phyloP scores from a whole-genome alignment of 768 basidiomycete species.

The Boletus subcaerulescens region DNA sequence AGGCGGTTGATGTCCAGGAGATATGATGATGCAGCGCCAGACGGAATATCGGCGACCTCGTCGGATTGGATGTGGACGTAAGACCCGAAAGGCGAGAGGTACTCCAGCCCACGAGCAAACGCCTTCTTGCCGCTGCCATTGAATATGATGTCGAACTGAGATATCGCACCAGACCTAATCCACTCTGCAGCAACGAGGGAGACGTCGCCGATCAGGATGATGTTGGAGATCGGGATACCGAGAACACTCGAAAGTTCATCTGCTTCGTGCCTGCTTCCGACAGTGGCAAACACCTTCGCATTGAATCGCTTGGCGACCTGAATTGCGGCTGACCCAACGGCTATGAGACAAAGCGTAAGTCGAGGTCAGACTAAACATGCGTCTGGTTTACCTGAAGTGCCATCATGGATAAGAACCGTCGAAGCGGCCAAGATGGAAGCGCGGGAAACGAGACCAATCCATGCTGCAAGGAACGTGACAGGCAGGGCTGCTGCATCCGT shows the following conservation, averaged over 20 bases:
- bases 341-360: constrained; percentile 9
- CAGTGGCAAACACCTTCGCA: constrained; percentile 22
- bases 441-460: constrained; percentile 25
- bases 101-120: constrained; percentile 17
- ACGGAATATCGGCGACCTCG: constrained; percentile 14
- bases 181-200: constrained; percentile 5
- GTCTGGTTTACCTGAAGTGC: constrained; percentile 19
- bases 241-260: constrained; percentile 10
- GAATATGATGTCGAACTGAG: constrained; percentile 25
- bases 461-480: constrained; percentile 22
- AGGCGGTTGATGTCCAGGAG: constrained; percentile 24
- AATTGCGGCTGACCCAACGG: constrained; percentile 24
- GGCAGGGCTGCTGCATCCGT: constrained; percentile 23
- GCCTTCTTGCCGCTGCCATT: constrained; percentile 16
- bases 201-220: constrained; percentile 14
- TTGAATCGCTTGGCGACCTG: constrained; percentile 24
- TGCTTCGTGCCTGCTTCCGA: constrained; percentile 14
- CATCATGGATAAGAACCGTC: constrained; percentile 26
- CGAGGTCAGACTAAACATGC: not conserved
- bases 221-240: constrained; percentile 7
- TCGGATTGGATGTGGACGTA: constrained; percentile 25
- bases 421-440: constrained; percentile 21
- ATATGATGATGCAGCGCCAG: constrained; percentile 15
- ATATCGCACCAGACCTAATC: constrained; percentile 11
- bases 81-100: constrained; percentile 23